Evolutionary conservation across 2,329 filamentous ascomycete genomes (phyloP), one percentile per base, ranked within the genome.

Genomic region (Dothistroma pini): DNA sequence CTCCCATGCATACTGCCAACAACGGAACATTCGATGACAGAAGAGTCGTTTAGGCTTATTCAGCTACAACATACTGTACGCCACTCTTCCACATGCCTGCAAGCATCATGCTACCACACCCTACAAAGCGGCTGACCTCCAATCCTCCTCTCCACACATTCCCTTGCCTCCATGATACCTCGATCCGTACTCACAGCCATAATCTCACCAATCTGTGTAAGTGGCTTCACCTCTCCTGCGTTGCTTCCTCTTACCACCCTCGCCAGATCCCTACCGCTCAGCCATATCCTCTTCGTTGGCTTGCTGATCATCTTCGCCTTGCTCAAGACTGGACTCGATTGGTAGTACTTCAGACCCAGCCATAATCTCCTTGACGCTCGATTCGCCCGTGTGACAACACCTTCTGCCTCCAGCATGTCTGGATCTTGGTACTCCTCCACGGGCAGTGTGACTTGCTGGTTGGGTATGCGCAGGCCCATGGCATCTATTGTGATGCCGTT

Each of bases 331-430:
- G 93, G 91, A 75, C 87, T 82, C 72, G 89, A 89, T 68, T 92
- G 86, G 85, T 85, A 90, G 83, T 96, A 96, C 79, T 96, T 96
- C 71, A 96, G 79, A 0, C 91, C 91, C 12, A 97, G 77, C 93
- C 93, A 97, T 67, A 97, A 79, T 62, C 93, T 83, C 72, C 90
- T 83, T 44, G 80, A 83, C 4, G 91, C 84, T 41, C 91, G 85
- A 76, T 96, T 96, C 25, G 68, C 68, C 58, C 71, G 71, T 54
- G 74, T 76, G 47, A 75, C 68, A 9, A 71, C 59, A 25, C 66
- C 68, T 62, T 72, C 70, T 5, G 61, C 64, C 41, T 74, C 72
- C 58, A 70, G 60, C 32, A 66, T 66, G 8, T 65, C 59, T 1
- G 70, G 71, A 58, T 74, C 71, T 54, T 65, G 63, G 44, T 64